Base-by-base conservation (phyloP, 805 yeast genomes). In the Schwanniomyces polymorphus region DNA sequence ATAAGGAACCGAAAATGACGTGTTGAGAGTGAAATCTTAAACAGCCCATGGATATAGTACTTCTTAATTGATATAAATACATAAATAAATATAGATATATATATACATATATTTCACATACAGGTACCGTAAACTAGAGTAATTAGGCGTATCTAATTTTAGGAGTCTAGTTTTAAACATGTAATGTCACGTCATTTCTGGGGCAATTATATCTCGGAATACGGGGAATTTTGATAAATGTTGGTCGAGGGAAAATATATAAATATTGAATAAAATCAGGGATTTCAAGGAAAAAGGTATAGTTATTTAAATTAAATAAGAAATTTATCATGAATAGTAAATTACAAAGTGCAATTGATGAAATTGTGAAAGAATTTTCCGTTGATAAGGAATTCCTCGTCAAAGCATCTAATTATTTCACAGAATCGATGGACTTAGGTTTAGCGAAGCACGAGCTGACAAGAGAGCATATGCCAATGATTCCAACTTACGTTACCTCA, bases 401-500 rank as follows among this genome's bases (percentile, higher is more conserved):
- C 33, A 63, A 68, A 43, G 82, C 82, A 23, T 80, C 82, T 1
- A 76, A 76, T 17, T 70, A 76, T 46, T 88, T 87, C 66, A 75
- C 80, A 41, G 71, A 78, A 49, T 76, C 81, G 9, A 85, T 88
- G 76, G 78, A 82, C 42, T 65, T 67, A 27, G 94, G 92, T 3
- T 67, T 87, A 42, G 58, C 65, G 2, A 63, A 74, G n/a, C 63
- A 70, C 10, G 64, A 51, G 5, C 60, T 69, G 4, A 64, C 74
- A 48, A 63, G 83, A 78, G 61, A 68, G 29, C 61, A 61, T 46
- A 69, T 70, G 71, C 92, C 94, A 35, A 94, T 92, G 99, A 89
- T 94, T 57, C 98, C 98, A 31, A 81, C 97, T 1, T 92, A 68
- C 62, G 96, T 92, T 28, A 88, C 97, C 7, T 76, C 80, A 9